Conservation (phyloP, 208 protist genomes). For the Leishmania tropica region DNA sequence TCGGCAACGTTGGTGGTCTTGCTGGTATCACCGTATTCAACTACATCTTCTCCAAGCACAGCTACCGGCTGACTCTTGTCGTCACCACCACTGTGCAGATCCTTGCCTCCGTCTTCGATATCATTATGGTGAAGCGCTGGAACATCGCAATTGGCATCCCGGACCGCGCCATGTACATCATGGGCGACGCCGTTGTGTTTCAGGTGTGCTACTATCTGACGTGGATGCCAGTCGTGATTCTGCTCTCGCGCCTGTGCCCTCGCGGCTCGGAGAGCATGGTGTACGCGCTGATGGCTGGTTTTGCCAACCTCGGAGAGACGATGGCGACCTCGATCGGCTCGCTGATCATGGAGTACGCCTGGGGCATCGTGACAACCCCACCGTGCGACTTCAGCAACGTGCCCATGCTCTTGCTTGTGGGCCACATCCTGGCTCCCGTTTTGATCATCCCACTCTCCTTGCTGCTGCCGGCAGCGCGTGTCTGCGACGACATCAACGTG, state of each 20-base stretch:
- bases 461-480: conserved; percentile 62
- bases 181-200: conserved; percentile 69
- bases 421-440: conserved; percentile 48
- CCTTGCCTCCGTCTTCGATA: conserved; percentile 55
- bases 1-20: conserved; percentile 43
- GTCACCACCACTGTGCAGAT: conserved; percentile 55
- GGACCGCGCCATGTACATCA: conserved; percentile 69
- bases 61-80: conserved; percentile 49
- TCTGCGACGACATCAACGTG: conserved; percentile 57
- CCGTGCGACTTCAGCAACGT: conserved; percentile 72
- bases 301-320: conserved; percentile 59
- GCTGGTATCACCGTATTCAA: conserved; percentile 49
- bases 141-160: conserved; percentile 49
- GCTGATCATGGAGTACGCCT: conserved; percentile 26
- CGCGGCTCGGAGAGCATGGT: conserved; percentile 74
- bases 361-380: conserved; percentile 35
- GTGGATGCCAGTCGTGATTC: conserved; percentile 72
- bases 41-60: conserved; percentile 45
- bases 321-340: conserved; percentile 50
- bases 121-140: conserved; percentile 76
- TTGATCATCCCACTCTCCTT: conserved; percentile 58
- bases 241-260: conserved; percentile 81
- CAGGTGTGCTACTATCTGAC: conserved; percentile 59
- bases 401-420: conserved; percentile 51
- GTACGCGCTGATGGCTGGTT: conserved; percentile 71